phyloP scores from a whole-genome alignment of 2,329 filamentous ascomycete species.

The Phialophora tarda region DNA sequence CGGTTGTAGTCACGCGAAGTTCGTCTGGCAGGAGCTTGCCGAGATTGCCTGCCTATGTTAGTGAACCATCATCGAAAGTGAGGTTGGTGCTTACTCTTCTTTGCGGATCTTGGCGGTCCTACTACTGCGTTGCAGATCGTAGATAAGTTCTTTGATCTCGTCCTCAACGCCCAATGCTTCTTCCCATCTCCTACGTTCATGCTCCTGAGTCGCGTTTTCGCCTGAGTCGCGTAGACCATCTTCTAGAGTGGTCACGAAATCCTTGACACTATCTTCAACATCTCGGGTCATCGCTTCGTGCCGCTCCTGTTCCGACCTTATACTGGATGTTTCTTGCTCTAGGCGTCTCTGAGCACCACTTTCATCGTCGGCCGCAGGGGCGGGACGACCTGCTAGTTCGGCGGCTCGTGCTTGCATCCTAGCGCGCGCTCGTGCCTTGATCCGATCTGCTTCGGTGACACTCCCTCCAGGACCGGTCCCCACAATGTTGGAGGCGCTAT shows the following conservation, averaged over 20 bases:
- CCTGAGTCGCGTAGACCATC: constrained; percentile 82
- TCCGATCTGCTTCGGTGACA: constrained; percentile 89
- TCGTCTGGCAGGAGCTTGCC: constrained; percentile 55
- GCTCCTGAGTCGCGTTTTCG: constrained; percentile 77
- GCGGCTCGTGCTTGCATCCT: constrained; percentile 99
- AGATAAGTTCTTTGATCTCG: constrained; percentile 96
- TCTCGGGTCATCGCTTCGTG: constrained; percentile 97
- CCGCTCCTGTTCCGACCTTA: constrained; percentile 84
- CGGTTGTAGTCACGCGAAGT: constrained; percentile 58
- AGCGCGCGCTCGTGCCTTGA: constrained; percentile 92
- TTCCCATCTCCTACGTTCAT: constrained; percentile 93
- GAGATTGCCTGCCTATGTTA: constrained; percentile 49
- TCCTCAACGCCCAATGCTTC: constrained; percentile 96
- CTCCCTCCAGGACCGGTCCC: constrained; percentile 90
- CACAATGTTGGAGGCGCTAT: constrained; percentile 78
- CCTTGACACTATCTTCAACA: constrained; percentile 92
- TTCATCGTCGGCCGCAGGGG: constrained; percentile 73
- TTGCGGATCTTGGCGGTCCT: constrained; percentile 72
- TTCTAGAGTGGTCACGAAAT: constrained; percentile 84
- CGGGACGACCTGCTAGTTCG: constrained; percentile 83
- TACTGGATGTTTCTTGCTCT: constrained; percentile 83
- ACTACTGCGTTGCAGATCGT: constrained; percentile 87
- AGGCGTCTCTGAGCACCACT: constrained; percentile 80
- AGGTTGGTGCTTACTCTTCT: constrained; percentile 57
- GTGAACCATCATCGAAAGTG: neutral